phyloP scores from a whole-genome alignment of 2,329 filamentous ascomycete species.

The Cladosporium halotolerans region DNA sequence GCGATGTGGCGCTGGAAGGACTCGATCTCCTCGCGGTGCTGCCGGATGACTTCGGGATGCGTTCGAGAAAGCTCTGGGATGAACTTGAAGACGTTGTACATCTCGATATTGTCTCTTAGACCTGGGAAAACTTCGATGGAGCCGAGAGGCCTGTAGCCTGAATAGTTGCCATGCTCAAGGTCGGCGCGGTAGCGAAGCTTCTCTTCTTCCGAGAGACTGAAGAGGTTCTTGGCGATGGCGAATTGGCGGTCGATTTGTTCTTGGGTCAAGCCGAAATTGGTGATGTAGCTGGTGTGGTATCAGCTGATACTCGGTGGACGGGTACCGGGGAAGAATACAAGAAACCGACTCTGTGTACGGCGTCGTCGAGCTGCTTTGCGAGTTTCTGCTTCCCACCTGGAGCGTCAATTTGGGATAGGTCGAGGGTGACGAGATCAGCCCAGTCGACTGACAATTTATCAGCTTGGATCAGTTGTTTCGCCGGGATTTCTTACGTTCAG shows the following conservation, averaged over 20 bases:
- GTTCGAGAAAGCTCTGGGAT: slow-evolving; percentile 36
- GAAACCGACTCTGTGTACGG: slow-evolving; percentile 46
- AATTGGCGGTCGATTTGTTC: slow-evolving; percentile 57
- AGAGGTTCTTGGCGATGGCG: slow-evolving; percentile 54
- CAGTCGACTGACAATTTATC: slow-evolving; percentile 28
- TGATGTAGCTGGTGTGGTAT: slow-evolving; percentile 42
- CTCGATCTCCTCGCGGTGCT: slow-evolving; percentile 51
- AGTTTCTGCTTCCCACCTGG: slow-evolving; percentile 51
- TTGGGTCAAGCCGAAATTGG: slow-evolving; percentile 56
- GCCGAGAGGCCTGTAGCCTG: slow-evolving; percentile 17
- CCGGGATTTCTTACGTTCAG: background rate
- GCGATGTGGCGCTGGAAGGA: slow-evolving; percentile 47
- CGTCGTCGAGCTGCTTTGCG: slow-evolving; percentile 50
- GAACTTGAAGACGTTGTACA: slow-evolving; percentile 56
- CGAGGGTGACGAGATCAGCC: slow-evolving; percentile 54
- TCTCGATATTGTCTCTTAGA: slow-evolving; percentile 49
- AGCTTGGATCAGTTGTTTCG: background rate
- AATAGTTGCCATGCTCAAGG: slow-evolving; percentile 28
- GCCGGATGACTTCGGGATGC: slow-evolving; percentile 44
- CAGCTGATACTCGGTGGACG: background rate
- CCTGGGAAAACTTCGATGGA: slow-evolving; percentile 11
- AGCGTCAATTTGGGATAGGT: slow-evolving; percentile 48
- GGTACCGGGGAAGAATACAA: slow-evolving; percentile 31
- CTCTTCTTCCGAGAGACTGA: slow-evolving; percentile 50
- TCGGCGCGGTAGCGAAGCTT: slow-evolving; percentile 49